Evolutionary conservation across 768 basidiomycete species (phyloP), one percentile per base, ranked within the genome.

Genomic region (Leucocoprinus leucothites): DNA sequence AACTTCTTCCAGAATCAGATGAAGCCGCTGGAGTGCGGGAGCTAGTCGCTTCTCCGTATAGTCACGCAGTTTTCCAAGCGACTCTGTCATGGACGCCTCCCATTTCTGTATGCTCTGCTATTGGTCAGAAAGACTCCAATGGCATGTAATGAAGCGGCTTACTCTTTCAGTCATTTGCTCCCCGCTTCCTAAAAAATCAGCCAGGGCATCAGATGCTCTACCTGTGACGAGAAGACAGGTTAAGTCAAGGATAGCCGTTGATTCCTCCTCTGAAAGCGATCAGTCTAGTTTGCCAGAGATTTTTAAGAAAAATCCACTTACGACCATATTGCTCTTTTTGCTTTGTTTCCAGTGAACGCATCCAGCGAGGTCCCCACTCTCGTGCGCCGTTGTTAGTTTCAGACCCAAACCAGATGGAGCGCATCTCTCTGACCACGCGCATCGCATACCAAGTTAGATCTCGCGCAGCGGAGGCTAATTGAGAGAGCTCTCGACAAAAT

Each of bases 111-210:
- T 76, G 45, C 84, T 83, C 91, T 93, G 56, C 59, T 48, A 57
- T 64, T 42, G 40, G 55, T 70, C 53, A 69, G 63, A n/a, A 62
- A 22, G 45, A 25, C 47, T 46, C 8, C 14, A 48, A 41, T 43
- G 31, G 57, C 46, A n/a, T 44, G 48, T 54, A 42, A 54, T 58
- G 42, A 54, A 36, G 66, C 24, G 5, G 18, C 72, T 61, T 71
- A 91, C 91, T 66, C 91, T 76, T 70, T 94, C 91, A 57, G 85
- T 89, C 79, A 88, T 87, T 63, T 86, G 84, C 61, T 91, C 89
- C 18, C 81, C 81, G 57, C 87, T 89, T 11, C 86, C 82, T 49
- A 93, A 74, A 65, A 89, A 89, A 69, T 93, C 91, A 24, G 71
- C 63, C 31, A 94, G 73, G 7, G 87, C 74, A 52, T 89, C 87